These are phyloP conservation scores for Coemansia sp. DNA, from an alignment of 192 early-diverging fungal genomes.

Conservation along the genomic window DNA sequence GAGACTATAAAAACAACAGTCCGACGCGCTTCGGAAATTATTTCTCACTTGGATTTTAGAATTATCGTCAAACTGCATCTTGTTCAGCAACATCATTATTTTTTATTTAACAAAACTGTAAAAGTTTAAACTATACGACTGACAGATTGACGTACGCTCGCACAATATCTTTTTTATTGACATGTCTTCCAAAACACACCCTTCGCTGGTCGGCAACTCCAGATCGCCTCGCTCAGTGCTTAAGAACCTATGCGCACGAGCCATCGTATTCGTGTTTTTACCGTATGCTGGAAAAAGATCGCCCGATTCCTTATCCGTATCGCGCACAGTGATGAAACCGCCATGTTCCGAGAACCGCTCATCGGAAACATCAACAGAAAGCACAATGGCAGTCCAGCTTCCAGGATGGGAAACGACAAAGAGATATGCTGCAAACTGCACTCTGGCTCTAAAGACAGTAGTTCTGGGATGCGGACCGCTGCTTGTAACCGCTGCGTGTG, in stretches of 20 bases:
- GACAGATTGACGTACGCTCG: too few relatives aligned
- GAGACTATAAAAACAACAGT: too few relatives aligned
- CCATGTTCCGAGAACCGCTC: neutral
- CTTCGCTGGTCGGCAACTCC: neutral
- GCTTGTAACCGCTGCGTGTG: neutral
- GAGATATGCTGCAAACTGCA: constrained; percentile 1
- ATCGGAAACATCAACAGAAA: neutral
- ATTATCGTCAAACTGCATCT: too few relatives aligned
- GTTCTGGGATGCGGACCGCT: constrained; percentile 1
- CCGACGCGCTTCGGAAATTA: too few relatives aligned
- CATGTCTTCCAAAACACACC: neutral
- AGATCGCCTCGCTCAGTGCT: neutral
- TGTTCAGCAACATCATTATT: too few relatives aligned
- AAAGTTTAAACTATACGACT: too few relatives aligned
- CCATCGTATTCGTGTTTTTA: constrained; percentile 12
- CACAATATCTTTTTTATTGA: too few relatives aligned
- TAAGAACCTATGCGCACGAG: constrained; percentile 4
- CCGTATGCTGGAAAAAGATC: constrained; percentile 8
- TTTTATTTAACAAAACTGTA: too few relatives aligned
- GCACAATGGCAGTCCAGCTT: neutral
- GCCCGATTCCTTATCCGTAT: neutral
- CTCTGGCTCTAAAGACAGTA: neutral
- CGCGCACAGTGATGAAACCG: neutral
- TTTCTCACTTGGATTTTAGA: too few relatives aligned
- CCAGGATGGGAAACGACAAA: neutral